Percentiles rank a stretch among this genome's conserved stretches.
Evolutionary conservation across 306 rosid species (phyloP).

Genomic region (Adenanthera pavonina): DNA sequence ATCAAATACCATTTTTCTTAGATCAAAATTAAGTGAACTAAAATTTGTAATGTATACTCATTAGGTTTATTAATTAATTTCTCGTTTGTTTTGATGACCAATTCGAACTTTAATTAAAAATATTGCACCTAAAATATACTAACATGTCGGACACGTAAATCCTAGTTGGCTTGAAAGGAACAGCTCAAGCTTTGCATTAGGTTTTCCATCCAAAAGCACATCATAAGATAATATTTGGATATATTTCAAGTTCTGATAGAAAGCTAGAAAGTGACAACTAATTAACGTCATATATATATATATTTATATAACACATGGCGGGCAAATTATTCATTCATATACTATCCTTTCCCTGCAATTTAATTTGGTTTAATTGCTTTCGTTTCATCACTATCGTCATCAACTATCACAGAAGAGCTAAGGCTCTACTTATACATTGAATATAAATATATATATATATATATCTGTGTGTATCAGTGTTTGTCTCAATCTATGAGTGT

Average conservation of each 20-base stretch:
- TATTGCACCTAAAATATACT: not conserved
- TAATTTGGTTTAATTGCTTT: not conserved
- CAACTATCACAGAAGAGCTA: not conserved
- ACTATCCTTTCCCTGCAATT: slow-evolving; percentile 5
- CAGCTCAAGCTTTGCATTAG: not conserved
- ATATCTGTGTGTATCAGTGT: too few relatives aligned
- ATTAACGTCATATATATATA: not conserved
- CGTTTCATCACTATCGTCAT: not conserved
- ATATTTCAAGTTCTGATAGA: not conserved
- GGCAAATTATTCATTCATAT: not conserved
- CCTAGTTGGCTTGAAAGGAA: slow-evolving; percentile 25
- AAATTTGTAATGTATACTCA: too few relatives aligned
- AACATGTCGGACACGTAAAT: not conserved
- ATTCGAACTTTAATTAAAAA: not conserved
- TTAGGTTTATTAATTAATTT: not conserved
- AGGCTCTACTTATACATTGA: not conserved
- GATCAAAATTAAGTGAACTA: too few relatives aligned
- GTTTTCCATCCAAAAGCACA: not conserved
- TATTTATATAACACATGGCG: not conserved
- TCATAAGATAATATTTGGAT: not conserved
- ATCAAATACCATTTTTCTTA: too few relatives aligned
- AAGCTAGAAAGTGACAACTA: not conserved
- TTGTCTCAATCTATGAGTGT: not conserved
- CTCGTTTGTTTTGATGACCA: not conserved
- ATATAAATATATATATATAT: not conserved